These are phyloP conservation scores for Hypoxylon perforatum DNA, from an alignment of 495 filamentous ascomycete genomes.

Conservation along the genomic window DNA sequence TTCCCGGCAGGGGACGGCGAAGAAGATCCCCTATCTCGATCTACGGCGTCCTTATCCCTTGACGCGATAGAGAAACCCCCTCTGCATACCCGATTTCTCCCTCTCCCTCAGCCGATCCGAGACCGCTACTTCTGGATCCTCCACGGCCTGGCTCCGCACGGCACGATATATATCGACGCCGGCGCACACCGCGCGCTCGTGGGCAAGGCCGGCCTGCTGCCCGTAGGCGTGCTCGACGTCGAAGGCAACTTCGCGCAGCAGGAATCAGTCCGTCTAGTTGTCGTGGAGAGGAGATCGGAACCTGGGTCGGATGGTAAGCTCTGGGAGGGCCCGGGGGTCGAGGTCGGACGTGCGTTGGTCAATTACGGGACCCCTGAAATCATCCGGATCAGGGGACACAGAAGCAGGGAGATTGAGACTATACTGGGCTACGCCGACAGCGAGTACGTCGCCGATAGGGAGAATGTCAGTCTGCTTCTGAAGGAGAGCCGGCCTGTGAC, in stretches of 20 bases:
- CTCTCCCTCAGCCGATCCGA: slow-evolving; percentile 84
- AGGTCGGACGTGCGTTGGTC: slow-evolving; percentile 90
- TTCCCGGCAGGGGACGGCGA: slow-evolving; percentile 33
- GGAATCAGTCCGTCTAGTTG: slow-evolving; percentile 86
- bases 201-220: slow-evolving; percentile 88
- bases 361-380: slow-evolving; percentile 93
- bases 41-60: slow-evolving; percentile 51
- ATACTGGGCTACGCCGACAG: slow-evolving; percentile 91
- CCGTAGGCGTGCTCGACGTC: slow-evolving; percentile 89
- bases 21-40: slow-evolving; percentile 47
- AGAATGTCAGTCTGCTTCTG: slow-evolving; percentile 83
- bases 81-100: slow-evolving; percentile 92
- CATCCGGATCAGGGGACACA: slow-evolving; percentile 80
- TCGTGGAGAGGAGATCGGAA: slow-evolving; percentile 59
- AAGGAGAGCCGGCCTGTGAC: slow-evolving; percentile 54
- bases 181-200: slow-evolving; percentile 83
- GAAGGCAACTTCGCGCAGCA: slow-evolving; percentile 90
- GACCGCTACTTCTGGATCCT: slow-evolving; percentile 98
- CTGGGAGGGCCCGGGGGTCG: slow-evolving; percentile 68
- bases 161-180: slow-evolving; percentile 89
- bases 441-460: slow-evolving; percentile 90
- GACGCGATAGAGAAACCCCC: slow-evolving; percentile 59
- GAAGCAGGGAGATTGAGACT: slow-evolving; percentile 80
- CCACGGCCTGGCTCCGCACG: slow-evolving; percentile 91
- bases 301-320: slow-evolving; percentile 43